These are phyloP conservation scores for Baorangia bicolor DNA, from an alignment of 768 basidiomycete species.

Conservation along the genomic window DNA sequence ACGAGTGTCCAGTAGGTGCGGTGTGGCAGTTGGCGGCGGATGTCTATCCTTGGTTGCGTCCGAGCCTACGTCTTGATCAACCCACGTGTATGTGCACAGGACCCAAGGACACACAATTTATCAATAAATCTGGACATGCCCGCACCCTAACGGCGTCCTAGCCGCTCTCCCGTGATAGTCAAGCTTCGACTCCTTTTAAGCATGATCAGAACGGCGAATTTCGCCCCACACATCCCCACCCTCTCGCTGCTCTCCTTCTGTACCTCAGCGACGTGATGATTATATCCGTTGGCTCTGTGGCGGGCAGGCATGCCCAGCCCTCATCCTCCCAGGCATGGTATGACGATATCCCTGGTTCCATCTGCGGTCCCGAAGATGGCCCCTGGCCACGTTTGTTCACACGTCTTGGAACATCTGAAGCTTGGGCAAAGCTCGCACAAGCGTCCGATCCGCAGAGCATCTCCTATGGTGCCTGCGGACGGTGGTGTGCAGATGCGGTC, in stretches of 20 bases:
- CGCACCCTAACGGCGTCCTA: constrained; percentile 20
- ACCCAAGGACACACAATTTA: constrained; percentile 18
- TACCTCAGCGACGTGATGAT: constrained; percentile 14
- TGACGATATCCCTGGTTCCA: constrained; percentile 61
- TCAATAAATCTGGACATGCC: constrained; percentile 22
- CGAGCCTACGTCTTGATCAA: constrained; percentile 3
- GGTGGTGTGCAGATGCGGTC: constrained; percentile 53
- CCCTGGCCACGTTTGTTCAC: constrained; percentile 64
- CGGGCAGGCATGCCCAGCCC: constrained; percentile 14
- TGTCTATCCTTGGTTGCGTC: constrained; percentile 10
- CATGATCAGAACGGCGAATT: constrained; percentile 2
- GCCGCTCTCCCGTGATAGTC: constrained; percentile 20
- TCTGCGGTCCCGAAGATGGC: constrained; percentile 63
- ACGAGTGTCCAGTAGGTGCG: constrained; percentile 1
- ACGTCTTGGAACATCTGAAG: constrained; percentile 46
- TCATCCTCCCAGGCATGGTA: constrained; percentile 45
- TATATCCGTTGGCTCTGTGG: constrained; percentile 15
- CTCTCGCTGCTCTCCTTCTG: background rate
- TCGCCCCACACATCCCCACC: constrained; percentile 4
- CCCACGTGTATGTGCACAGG: constrained; percentile 30
- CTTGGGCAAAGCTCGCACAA: constrained; percentile 51
- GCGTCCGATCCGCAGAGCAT: constrained; percentile 52
- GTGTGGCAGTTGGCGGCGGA: constrained; percentile 14
- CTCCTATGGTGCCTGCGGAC: constrained; percentile 36
- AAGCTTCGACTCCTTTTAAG: constrained; percentile 34